Evolutionary conservation across 805 yeast genomes (phyloP), one percentile per base, ranked within the genome.

Genomic region (Nadsonia fulvescens): DNA sequence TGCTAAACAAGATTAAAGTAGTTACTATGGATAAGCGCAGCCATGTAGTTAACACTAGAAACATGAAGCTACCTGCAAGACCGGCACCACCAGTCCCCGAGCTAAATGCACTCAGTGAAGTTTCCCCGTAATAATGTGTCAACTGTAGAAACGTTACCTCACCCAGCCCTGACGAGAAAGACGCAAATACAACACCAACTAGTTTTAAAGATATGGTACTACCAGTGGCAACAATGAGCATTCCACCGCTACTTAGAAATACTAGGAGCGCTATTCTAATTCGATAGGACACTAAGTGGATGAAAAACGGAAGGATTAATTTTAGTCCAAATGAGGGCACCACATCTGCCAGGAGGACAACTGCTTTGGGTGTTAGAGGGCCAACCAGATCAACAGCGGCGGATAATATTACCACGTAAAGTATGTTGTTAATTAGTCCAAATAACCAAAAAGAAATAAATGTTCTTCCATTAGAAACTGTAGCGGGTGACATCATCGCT

Each of bases 81-180:
- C 98, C 98, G 1, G 98, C 96, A 11, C 81, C 92, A 3, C 98
- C 96, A 0, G 96, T 86, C 1, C 98, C 98, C 5, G 82, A 66
- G 12, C 93, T 76, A 68, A 91, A 86, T 1, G 92, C 95, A 25
- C 72, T 68, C 23, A 86, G 54, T 4, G 91, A 57, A n/a, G 44
- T 37, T 10, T 58, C 56, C 11, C 57, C 61, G 46, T 69, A 81
- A 39, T 57, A 73, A 43, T 83, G 93, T 1, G 94, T 79, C 47
- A 86, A 52, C 45, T 78, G 93, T 22, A 86, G 51, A 37, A 86
- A 86, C 0, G 94, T 78, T 5, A 77, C 55, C 44, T 86, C 98
- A 0, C 98, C 98, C 13, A 83, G 51, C 0, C 96, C 96, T 1
- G 93, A 73, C 10, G 92, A 71, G 3, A 67, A 37, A 1, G 93